Evolutionary conservation across 2,329 filamentous ascomycete species (phyloP).

Genomic region (Colletotrichum sansevieriae): DNA sequence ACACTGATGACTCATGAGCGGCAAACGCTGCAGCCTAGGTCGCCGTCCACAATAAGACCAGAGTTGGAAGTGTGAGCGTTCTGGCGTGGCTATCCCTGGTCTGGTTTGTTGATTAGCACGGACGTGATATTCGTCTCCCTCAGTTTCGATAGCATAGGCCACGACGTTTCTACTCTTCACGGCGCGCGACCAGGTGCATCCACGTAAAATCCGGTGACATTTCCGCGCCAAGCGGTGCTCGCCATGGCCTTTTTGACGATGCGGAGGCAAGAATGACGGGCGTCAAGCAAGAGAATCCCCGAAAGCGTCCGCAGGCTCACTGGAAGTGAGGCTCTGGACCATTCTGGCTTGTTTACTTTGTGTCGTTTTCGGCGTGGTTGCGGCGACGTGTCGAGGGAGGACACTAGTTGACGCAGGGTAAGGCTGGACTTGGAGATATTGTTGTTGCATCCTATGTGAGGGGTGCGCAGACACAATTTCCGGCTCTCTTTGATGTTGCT

Average conservation of each 20-base stretch:
- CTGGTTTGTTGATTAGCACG: constrained; percentile 22
- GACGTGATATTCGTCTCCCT: constrained; percentile 10
- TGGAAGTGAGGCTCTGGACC: constrained; percentile 34
- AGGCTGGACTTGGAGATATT: constrained; percentile 32
- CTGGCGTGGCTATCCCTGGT: constrained; percentile 26
- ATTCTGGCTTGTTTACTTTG: constrained; percentile 37
- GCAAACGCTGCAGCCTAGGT: constrained; percentile 5
- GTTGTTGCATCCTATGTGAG: constrained; percentile 29
- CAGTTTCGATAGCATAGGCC: constrained; percentile 12
- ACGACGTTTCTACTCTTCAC: background rate
- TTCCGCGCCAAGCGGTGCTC: constrained; percentile 18
- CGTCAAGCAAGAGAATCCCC: constrained; percentile 15
- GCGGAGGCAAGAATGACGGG: constrained; percentile 31
- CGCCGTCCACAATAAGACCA: constrained; percentile 21
- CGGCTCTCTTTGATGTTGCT: constrained; percentile 30
- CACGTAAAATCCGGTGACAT: constrained; percentile 28
- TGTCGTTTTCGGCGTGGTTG: constrained; percentile 36
- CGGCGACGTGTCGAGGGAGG: constrained; percentile 26
- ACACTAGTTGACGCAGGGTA: constrained; percentile 32
- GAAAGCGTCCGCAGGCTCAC: constrained; percentile 22
- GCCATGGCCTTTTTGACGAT: constrained; percentile 17
- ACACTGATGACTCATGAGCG: constrained; percentile 12
- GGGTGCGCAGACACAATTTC: constrained; percentile 37
- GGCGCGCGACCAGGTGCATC: constrained; percentile 23
- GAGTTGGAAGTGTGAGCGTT: constrained; percentile 15